These are phyloP conservation scores for Candida endomychidarum DNA, from an alignment of 805 yeast genomes.

Conservation along the genomic window DNA sequence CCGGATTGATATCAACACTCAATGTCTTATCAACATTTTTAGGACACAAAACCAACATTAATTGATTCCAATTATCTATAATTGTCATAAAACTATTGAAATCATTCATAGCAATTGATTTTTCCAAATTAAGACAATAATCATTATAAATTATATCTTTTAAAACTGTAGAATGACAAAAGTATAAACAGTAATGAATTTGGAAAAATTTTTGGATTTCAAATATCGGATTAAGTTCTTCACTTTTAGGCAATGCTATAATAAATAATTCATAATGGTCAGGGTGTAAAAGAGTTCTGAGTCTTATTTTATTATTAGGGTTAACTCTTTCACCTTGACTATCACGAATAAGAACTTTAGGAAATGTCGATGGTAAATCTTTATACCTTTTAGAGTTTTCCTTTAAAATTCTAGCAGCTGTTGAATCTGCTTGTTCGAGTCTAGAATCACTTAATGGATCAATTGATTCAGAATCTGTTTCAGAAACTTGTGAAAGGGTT, in stretches of 20 bases:
- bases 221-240: conserved; percentile 59
- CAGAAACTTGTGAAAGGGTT: conserved; percentile 13
- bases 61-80: conserved; percentile 41
- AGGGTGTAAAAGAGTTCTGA: conserved; percentile 42
- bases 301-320: conserved; percentile 27
- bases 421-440: conserved; percentile 27
- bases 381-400: conserved; percentile 30
- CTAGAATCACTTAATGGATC: conserved; percentile 17
- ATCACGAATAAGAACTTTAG: conserved; percentile 25
- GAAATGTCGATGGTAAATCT: conserved; percentile 36
- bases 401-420: conserved; percentile 31
- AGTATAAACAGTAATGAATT: conserved; percentile 40
- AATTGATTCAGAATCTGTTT: conserved; percentile 6
- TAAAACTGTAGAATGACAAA: conserved; percentile 35
- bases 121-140: conserved; percentile 32
- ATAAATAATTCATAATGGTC: conserved; percentile 50
- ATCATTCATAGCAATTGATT: conserved; percentile 31
- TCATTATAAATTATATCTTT: conserved; percentile 32
- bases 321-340: conserved; percentile 21
- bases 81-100: conserved; percentile 35
- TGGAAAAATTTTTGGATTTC: conserved; percentile 55
- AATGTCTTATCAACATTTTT: background rate
- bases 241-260: conserved; percentile 51
- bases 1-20: conserved; percentile 24
- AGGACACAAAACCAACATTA: conserved; percentile 41